Percentiles rank a stretch among this genome's conserved stretches.
Conservation (phyloP, 2,329 filamentous ascomycete species). For the Xenosphaeropsis pyriputrescens region DNA sequence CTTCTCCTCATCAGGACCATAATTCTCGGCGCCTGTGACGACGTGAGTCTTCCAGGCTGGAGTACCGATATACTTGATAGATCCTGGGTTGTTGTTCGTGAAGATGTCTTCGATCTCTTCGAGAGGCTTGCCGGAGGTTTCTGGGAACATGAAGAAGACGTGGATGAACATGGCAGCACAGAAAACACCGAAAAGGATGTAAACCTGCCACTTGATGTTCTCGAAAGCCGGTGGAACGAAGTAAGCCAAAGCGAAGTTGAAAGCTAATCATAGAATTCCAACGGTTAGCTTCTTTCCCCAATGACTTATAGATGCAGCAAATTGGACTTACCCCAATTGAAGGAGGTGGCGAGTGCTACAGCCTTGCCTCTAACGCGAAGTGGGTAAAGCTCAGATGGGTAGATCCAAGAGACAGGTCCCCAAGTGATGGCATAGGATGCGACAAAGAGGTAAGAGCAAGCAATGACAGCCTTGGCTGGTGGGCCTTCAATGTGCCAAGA, state of each 20-base stretch:
- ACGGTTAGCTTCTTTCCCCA: too few species aligned
- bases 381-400: constrained; percentile 32
- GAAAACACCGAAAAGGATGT: constrained; percentile 36
- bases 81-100: constrained; percentile 9
- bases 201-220: constrained; percentile 33
- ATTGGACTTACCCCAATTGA: too few species aligned
- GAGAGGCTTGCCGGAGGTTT: constrained; percentile 38
- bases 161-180: constrained; percentile 33
- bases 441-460: constrained; percentile 51
- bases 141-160: constrained; percentile 39
- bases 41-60: constrained; percentile 8
- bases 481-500: constrained; percentile 31
- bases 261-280: too few species aligned
- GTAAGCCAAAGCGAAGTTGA: constrained; percentile 33
- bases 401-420: constrained; percentile 29
- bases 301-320: too few species aligned
- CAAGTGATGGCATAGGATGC: constrained; percentile 31
- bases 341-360: constrained; percentile 34
- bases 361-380: constrained; percentile 34
- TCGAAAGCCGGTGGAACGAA: constrained; percentile 30
- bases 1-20: constrained; percentile 2
- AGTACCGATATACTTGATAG: constrained; percentile 1
- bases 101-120: constrained; percentile 38
- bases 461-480: constrained; percentile 42
- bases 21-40: constrained; percentile 1